Base-by-base conservation (phyloP, 176 grass and related monocot species). In the Eleusine indica region DNA sequence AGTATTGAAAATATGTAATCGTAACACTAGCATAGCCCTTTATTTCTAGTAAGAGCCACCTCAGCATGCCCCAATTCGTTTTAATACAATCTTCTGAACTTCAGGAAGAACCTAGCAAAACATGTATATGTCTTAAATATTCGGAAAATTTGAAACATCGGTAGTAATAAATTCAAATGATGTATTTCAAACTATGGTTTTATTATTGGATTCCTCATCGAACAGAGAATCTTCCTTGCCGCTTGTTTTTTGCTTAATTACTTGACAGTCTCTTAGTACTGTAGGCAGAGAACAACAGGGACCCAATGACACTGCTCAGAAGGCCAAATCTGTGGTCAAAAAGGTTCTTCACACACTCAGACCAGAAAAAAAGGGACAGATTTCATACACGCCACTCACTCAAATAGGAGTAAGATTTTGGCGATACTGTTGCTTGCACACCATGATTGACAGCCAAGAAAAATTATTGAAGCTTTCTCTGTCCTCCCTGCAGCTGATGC, bases 301-400 rank as follows among this genome's bases (percentile, higher is more conserved):
- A 54, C 75, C 71, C 61, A 70, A 4, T 28, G 52, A n/a, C 35
- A 78, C 56, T 78, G 66, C 32, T 58, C 22, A 53, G 21, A 42
- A 66, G 65, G 65, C 84, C 89, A 90, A 80, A 87, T 87, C 80
- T 80, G 43, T 70, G 70, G 80, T 90, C 75, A 83, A 80, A 87
- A 83, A 65, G 28, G 67, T 42, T 73, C 64, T 38, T 67, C 71
- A 40, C 57, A 82, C 66, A 72, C 56, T 75, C 37, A 60, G 66
- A 82, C 65, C 44, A 46, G 35, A 48, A 81, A 7, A 85, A 62
- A 85, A 28, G 7, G 15, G 17, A 3, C 42, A 32, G 67, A 86
- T 53, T 65, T 82, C 49, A 61, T 69, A 67, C 28, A 78, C 61
- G 37, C 49, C 71, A 60, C 61, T 49, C 86, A 70, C 80, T 81